Base-by-base conservation (phyloP, 257 asterid species). In the Primulina tabacum region DNA sequence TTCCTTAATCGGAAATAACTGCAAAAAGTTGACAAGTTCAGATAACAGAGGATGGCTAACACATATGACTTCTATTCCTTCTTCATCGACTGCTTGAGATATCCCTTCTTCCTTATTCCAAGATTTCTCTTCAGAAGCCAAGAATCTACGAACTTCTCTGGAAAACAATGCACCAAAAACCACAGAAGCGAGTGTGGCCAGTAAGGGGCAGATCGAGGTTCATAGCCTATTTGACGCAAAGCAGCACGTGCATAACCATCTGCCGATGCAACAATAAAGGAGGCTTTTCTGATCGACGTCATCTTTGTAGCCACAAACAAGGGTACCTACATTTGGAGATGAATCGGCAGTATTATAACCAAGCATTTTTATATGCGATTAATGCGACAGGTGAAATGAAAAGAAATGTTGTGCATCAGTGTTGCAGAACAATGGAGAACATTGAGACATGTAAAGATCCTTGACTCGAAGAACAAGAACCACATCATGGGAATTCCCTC, bases 151-250 rank as follows among this genome's bases (percentile, higher is more conserved):
- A 68, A 61, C 0, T 80, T 86, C 70, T 91, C 97, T 0, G 97
- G 97, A 73, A 90, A 50, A 2, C 82, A 85, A 33, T 40, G 50
- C 11, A 77, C 62, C 78, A 90, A 5, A 47, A 84, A 92, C 98
- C 98, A 92, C 60, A 90, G 71, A 67, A 92, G 76, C 6, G 96
- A 64, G 74, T 92, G 98, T 0, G 99, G 99, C 99, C 99, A 94
- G 79, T 94, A 89, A 8, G 99, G 97, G 0, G 99, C 88, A 90
- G 95, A 89, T 5, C 96, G 92, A 2, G 99, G 97, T 34, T 91
- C 97, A 50, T 94, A 87, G 29, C 97, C 99, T 30, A 94, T 78
- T 91, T 92, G 86, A 28, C 90, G 85, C 67, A 94, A 62, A 60
- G 80, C 97, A 40, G 95, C 95, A 68, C 84, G 82, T 40, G 97